Conservation (phyloP, 352 stramenopile genomes). For the Pythium phragmitis region DNA sequence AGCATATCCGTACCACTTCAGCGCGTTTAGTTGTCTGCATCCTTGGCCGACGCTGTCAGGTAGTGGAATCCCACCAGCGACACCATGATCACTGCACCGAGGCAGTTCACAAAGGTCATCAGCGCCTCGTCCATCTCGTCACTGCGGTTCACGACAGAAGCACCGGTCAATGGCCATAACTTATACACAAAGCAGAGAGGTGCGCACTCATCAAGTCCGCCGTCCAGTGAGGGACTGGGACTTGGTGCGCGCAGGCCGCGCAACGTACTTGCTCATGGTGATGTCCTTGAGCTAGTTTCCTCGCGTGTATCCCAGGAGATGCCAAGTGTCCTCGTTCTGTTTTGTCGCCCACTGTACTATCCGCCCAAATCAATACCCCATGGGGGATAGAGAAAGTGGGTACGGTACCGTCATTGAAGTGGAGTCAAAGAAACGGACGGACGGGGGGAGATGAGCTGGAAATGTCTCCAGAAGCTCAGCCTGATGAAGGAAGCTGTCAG, state of each 20-base stretch:
- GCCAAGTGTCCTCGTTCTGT: constrained; percentile 23
- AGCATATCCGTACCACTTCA: not conserved
- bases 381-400: constrained; percentile 5
- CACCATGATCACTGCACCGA: constrained; percentile 87
- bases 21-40: constrained; percentile 65
- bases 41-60: constrained; percentile 77
- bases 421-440: constrained; percentile 29
- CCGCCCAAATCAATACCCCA: not conserved
- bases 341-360: constrained; percentile 24
- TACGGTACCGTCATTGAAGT: constrained; percentile 22
- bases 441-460: not conserved
- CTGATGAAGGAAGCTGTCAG: constrained; percentile 1
- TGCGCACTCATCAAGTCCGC: not conserved
- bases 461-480: constrained; percentile 10
- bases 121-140: constrained; percentile 85
- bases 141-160: constrained; percentile 32
- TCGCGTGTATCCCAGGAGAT: constrained; percentile 18
- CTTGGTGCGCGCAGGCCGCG: not conserved
- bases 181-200: not conserved
- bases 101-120: constrained; percentile 89
- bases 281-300: constrained; percentile 14
- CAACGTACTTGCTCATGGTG: constrained; percentile 35
- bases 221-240: not conserved
- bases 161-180: not conserved
- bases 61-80: constrained; percentile 89